Conservation (phyloP, 805 yeast species). For the Cyberlindnera galapagoensis region DNA sequence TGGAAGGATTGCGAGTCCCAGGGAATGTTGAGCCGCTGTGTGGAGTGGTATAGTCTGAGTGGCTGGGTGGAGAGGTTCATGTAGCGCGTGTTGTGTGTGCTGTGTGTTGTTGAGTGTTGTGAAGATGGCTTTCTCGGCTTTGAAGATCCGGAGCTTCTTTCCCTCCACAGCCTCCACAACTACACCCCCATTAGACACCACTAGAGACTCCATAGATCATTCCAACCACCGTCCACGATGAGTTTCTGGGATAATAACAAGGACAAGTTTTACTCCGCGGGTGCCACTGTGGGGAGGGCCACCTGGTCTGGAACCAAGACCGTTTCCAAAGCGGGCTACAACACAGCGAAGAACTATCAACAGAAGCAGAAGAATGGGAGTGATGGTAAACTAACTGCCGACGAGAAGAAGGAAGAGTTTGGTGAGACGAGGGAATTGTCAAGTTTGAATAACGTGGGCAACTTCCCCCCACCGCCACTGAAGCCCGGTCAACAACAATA, state of each 20-base stretch:
- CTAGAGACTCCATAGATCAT: background rate
- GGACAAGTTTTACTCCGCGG: slow-evolving; percentile 31
- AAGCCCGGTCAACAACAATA: slow-evolving; percentile 32
- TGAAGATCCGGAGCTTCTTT: too few relatives aligned
- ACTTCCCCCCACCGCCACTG: slow-evolving; percentile 34
- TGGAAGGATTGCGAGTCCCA: slow-evolving; percentile 8
- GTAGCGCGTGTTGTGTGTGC: too few relatives aligned
- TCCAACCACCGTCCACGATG: slow-evolving; percentile 11
- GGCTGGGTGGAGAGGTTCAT: background rate
- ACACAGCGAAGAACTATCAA: slow-evolving; percentile 29
- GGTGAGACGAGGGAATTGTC: slow-evolving; percentile 10
- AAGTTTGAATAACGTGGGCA: slow-evolving; percentile 12
- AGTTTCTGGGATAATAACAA: slow-evolving; percentile 37
- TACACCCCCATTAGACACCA: too few relatives aligned
- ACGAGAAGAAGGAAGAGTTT: too few relatives aligned
- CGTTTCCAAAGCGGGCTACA: slow-evolving; percentile 35
- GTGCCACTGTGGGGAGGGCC: slow-evolving; percentile 29
- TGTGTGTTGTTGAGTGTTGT: too few relatives aligned
- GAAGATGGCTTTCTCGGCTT: too few relatives aligned
- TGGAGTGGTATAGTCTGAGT: slow-evolving; percentile 1
- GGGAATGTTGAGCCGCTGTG: slow-evolving; percentile 1
- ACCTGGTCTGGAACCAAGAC: slow-evolving; percentile 33
- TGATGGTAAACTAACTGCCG: slow-evolving; percentile 2
- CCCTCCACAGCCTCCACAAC: too few relatives aligned
- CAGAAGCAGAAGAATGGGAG: slow-evolving; percentile 1